These are phyloP conservation scores for Vaccinium myrtillus DNA, from an alignment of 148 eudicot genomes.

Conservation along the genomic window DNA sequence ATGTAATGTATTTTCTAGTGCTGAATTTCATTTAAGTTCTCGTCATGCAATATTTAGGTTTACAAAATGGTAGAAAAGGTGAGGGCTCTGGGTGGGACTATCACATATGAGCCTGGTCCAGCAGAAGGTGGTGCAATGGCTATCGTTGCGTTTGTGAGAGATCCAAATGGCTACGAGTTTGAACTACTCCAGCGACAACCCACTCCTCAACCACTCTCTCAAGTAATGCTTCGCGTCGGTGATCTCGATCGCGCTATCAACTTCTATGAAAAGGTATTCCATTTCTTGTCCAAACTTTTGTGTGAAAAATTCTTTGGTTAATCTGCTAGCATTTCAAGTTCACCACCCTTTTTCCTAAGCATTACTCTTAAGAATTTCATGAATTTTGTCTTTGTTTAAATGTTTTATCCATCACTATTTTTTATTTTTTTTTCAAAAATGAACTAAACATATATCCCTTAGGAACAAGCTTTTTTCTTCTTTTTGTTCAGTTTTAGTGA, in stretches of 20 bases:
- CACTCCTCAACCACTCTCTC: constrained; percentile 94
- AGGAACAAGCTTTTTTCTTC: too few relatives aligned
- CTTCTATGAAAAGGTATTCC: constrained; percentile 85
- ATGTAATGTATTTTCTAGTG: too few relatives aligned
- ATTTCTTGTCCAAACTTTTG: background rate
- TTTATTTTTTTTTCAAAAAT: too few relatives aligned
- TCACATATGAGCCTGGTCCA: constrained; percentile 90
- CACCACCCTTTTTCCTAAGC: too few relatives aligned
- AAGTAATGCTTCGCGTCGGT: constrained; percentile 93
- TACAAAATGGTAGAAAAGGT: constrained; percentile 75
- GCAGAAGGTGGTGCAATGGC: constrained; percentile 72
- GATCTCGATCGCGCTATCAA: constrained; percentile 91
- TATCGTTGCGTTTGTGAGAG: constrained; percentile 87
- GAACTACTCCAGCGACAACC: constrained; percentile 72
- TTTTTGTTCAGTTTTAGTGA: too few relatives aligned
- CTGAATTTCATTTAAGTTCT: too few relatives aligned
- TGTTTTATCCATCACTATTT: too few relatives aligned
- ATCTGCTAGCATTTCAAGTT: background rate
- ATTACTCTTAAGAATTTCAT: too few relatives aligned
- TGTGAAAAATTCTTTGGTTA: background rate
- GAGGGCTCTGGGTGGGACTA: constrained; percentile 71
- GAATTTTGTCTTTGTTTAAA: too few relatives aligned
- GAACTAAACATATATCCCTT: too few relatives aligned
- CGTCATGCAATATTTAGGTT: constrained; percentile 41
- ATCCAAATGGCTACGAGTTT: constrained; percentile 91